Evolutionary conservation across 2,329 filamentous ascomycete genomes (phyloP).

Genomic region (Rhinocladiella similis): DNA sequence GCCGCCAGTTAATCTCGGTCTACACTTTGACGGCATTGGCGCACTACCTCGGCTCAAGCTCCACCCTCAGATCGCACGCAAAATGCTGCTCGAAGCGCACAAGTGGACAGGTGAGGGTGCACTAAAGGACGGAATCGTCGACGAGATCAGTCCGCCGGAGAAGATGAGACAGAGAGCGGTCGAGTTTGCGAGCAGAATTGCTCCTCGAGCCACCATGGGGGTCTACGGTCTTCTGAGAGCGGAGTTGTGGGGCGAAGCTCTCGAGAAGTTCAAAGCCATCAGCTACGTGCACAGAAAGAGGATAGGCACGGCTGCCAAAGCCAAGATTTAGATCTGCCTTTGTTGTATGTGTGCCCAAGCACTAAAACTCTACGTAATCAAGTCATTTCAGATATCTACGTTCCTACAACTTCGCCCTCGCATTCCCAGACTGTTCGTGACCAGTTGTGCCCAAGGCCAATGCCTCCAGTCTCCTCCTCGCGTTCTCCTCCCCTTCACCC

Average conservation of each 20-base stretch:
- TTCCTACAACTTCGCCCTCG: constrained; percentile 22
- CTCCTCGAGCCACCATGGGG: constrained; percentile 39
- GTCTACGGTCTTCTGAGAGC: constrained; percentile 54
- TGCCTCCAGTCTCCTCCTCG: constrained; percentile 24
- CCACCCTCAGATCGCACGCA: constrained; percentile 51
- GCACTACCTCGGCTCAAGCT: constrained; percentile 54
- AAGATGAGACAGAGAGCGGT: constrained; percentile 50
- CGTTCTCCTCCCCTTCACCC: constrained; percentile 43
- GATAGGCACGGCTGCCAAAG: constrained; percentile 46
- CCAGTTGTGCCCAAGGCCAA: constrained; percentile 24
- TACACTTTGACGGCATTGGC: constrained; percentile 58
- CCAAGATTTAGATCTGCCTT: constrained; percentile 43
- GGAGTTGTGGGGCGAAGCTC: constrained; percentile 57
- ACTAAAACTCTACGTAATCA: too few relatives aligned
- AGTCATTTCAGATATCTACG: background rate
- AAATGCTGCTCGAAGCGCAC: constrained; percentile 58
- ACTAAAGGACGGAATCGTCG: constrained; percentile 54
- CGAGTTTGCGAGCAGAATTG: constrained; percentile 44
- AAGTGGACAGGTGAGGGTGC: constrained; percentile 56
- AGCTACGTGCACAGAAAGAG: constrained; percentile 54
- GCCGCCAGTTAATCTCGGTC: constrained; percentile 56
- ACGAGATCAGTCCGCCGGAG: constrained; percentile 51
- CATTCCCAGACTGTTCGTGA: constrained; percentile 18
- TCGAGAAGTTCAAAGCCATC: constrained; percentile 51
- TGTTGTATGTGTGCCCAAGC: too few relatives aligned